Evolutionary conservation across 805 yeast species (phyloP).

Genomic region (Kazachstania bromeliacearum): DNA sequence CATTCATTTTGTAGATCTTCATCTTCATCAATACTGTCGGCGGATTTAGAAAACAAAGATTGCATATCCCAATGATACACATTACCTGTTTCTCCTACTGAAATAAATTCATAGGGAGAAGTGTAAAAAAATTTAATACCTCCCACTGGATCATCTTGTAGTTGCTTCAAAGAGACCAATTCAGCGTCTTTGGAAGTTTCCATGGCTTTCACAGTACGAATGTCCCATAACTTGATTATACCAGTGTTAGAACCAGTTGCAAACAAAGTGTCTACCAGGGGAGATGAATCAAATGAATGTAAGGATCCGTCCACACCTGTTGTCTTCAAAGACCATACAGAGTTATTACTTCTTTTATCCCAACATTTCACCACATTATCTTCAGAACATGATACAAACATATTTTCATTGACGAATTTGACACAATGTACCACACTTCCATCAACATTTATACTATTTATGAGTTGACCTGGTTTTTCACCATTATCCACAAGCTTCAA

Average conservation of each 20-base stretch:
- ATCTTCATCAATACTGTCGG: not conserved
- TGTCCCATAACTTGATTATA: conserved; percentile 25
- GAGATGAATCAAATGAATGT: conserved; percentile 17
- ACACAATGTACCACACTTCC: conserved; percentile 4
- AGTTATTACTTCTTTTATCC: conserved; percentile 16
- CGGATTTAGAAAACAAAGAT: conserved; percentile 29
- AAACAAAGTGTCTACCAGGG: conserved; percentile 19
- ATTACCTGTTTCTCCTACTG: conserved; percentile 25
- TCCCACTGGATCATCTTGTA: conserved; percentile 19
- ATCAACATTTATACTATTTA: conserved; percentile 13
- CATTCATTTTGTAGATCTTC: conserved; percentile 11
- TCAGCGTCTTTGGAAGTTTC: conserved; percentile 6
- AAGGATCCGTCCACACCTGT: conserved; percentile 16
- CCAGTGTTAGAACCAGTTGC: conserved; percentile 26
- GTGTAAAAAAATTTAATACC: conserved; percentile 20
- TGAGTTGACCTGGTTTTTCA: conserved; percentile 16
- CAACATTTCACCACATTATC: conserved; percentile 23
- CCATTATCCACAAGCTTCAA: conserved; percentile 20
- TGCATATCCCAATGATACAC: conserved; percentile 30
- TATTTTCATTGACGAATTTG: conserved; percentile 16
- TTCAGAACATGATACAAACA: conserved; percentile 20
- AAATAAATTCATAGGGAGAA: conserved; percentile 19
- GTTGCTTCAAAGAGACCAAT: conserved; percentile 17
- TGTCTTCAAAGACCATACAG: conserved; percentile 12
- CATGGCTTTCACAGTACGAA: conserved; percentile 18